phyloP scores from a whole-genome alignment of 331 rosid genomes.

The Ulmus americana region DNA sequence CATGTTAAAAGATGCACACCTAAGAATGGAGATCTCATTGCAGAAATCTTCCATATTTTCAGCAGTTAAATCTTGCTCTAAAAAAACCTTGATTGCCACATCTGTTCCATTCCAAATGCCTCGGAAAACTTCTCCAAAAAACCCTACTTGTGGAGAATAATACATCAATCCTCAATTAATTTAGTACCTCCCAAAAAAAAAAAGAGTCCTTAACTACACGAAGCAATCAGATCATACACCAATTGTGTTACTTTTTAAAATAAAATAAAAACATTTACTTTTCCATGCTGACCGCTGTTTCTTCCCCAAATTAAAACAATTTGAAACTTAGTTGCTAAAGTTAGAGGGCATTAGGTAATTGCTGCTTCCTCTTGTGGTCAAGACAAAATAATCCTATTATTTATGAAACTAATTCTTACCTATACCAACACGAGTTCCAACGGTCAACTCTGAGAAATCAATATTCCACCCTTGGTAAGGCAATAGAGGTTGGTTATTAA shows the following conservation, averaged over 20 bases:
- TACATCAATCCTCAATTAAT: conserved; percentile 9
- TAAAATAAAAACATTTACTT: background rate
- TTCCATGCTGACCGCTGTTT: background rate
- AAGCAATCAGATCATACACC: background rate
- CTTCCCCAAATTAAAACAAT: background rate
- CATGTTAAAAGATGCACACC: conserved; percentile 38
- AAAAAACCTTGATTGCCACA: conserved; percentile 91
- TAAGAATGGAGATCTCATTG: conserved; percentile 91
- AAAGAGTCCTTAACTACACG: background rate
- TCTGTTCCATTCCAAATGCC: conserved; percentile 97
- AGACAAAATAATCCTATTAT: background rate
- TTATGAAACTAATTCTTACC: conserved; percentile 46
- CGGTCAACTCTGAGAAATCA: conserved; percentile 81
- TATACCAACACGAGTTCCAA: conserved; percentile 94
- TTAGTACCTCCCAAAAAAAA: background rate
- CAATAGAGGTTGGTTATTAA: conserved; percentile 63
- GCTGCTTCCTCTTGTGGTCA: background rate
- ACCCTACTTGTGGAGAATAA: conserved; percentile 46
- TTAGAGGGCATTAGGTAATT: background rate
- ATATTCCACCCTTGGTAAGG: conserved; percentile 90
- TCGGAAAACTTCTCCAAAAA: conserved; percentile 96
- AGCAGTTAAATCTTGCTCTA: conserved; percentile 89
- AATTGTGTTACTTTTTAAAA: background rate
- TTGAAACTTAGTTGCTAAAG: background rate
- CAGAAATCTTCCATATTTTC: conserved; percentile 98